These are phyloP conservation scores for Aspergillus jensenii DNA, from an alignment of 2,329 filamentous ascomycete species.

Conservation along the genomic window DNA sequence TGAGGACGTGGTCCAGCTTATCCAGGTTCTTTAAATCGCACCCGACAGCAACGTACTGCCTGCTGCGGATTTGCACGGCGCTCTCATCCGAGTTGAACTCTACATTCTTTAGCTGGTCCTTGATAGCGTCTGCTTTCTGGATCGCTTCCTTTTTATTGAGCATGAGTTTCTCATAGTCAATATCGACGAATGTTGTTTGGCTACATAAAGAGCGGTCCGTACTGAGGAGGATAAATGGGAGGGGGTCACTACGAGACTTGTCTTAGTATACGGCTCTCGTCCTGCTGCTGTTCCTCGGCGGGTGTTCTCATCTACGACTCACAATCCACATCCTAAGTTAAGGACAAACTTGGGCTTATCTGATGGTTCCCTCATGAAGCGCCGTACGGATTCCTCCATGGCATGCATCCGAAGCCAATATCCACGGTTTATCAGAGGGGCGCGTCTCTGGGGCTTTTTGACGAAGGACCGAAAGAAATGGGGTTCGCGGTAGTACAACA, in stretches of 20 bases:
- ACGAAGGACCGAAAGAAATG: slow-evolving; percentile 90
- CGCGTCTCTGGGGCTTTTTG: slow-evolving; percentile 74
- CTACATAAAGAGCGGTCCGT: slow-evolving; percentile 61
- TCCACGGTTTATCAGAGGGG: slow-evolving; percentile 86
- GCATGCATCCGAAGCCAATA: slow-evolving; percentile 85
- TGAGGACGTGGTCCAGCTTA: slow-evolving; percentile 60
- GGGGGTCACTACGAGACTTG: slow-evolving; percentile 65
- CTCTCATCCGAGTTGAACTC: slow-evolving; percentile 32
- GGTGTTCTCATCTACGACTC: slow-evolving; percentile 44
- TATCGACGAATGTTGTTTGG: slow-evolving; percentile 71
- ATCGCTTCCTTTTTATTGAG: slow-evolving; percentile 70
- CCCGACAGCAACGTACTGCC: slow-evolving; percentile 74
- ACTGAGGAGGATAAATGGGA: slow-evolving; percentile 79
- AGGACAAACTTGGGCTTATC: slow-evolving; percentile 69
- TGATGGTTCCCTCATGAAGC: slow-evolving; percentile 64
- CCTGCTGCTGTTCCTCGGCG: background rate
- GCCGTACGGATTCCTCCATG: slow-evolving; percentile 70
- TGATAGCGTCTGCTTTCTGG: slow-evolving; percentile 60
- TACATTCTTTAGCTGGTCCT: slow-evolving; percentile 50
- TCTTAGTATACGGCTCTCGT: slow-evolving; percentile 27
- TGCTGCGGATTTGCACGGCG: slow-evolving; percentile 60
- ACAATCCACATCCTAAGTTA: slow-evolving; percentile 90
- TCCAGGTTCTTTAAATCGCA: slow-evolving; percentile 74
- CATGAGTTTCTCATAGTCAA: slow-evolving; percentile 83
- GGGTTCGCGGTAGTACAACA: slow-evolving; percentile 76